Conservation (phyloP, 2,329 filamentous ascomycete genomes). For the Hypoxylon sp. region DNA sequence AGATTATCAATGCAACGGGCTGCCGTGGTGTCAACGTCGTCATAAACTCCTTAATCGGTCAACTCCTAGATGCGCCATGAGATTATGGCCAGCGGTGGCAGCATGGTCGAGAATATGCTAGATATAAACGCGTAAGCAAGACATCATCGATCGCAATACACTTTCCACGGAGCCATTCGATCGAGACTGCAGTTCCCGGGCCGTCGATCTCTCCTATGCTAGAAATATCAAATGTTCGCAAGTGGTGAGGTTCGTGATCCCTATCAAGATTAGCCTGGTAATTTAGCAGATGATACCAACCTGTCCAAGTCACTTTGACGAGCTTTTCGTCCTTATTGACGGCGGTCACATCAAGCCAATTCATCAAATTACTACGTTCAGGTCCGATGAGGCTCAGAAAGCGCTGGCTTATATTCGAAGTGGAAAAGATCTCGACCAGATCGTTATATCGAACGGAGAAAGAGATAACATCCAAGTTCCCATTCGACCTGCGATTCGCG, state of each 20-base stretch:
- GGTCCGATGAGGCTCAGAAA: slow-evolving; percentile 47
- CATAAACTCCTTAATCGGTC: slow-evolving; percentile 40
- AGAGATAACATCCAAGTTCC: slow-evolving; percentile 42
- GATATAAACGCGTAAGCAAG: no score
- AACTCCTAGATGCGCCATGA: slow-evolving; percentile 42
- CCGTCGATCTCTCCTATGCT: slow-evolving; percentile 37
- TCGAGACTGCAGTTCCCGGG: slow-evolving; percentile 39
- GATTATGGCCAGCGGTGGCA: slow-evolving; percentile 38
- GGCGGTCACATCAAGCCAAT: slow-evolving; percentile 48
- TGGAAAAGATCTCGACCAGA: slow-evolving; percentile 48
- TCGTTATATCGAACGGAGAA: slow-evolving; percentile 40
- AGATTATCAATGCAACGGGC: slow-evolving; percentile 44
- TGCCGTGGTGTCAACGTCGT: slow-evolving; percentile 46
- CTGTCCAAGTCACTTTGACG: slow-evolving; percentile 5
- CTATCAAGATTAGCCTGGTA: background rate
- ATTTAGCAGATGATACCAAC: background rate
- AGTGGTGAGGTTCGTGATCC: slow-evolving; percentile 1
- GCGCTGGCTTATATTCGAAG: slow-evolving; percentile 52
- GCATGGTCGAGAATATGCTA: slow-evolving; percentile 42
- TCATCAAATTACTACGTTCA: slow-evolving; percentile 47
- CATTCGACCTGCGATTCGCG: slow-evolving; percentile 37
- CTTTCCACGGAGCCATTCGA: slow-evolving; percentile 44
- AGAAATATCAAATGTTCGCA: slow-evolving; percentile 5
- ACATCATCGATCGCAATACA: slow-evolving; percentile 35
- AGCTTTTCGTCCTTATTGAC: slow-evolving; percentile 29